Evolutionary conservation across 1,139 yeast species (phyloP), one percentile per base, ranked within the genome.

Genomic region (Saccharomyces uvarum): DNA sequence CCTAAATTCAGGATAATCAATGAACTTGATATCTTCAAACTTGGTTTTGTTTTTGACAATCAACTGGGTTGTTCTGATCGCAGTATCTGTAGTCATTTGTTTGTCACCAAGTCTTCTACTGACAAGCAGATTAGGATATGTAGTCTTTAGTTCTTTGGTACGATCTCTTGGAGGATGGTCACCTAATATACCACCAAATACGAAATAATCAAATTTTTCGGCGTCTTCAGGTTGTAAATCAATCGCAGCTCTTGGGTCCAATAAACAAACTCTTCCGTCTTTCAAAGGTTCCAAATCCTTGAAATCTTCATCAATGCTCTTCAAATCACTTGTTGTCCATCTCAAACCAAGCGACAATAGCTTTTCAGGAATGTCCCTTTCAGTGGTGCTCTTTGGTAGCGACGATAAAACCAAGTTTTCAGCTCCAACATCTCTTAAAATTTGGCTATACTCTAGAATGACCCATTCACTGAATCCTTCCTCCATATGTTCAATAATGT

Each of bases 41-140:
- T 68, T 64, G 21, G 64, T 73, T 56, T 78, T 73, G 51, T 79
- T 77, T 57, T 84, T 82, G 14, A 88, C 76, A 31, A 93, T 91
- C 52, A 79, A 69, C 65, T 88, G 90, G 0, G 97, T 88, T 29
- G 95, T 88, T 71, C 99, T 80, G 41, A 93, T 86, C 0, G 98
- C 98, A 2, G 98, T 91, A 66, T 93, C 99, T 0, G 99, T 93
- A 27, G 98, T 89, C 98, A 93, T 91, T 68, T 93, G 99, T 61
- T 87, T 80, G 54, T 77, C 80, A 1, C 97, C 98, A 55, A 93
- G 76, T 68, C 96, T 79, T 71, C 93, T 83, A 13, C 97, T 96
- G 2, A 79, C 82, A 64, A 89, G 85, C 27, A 70, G 54, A 44
- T 64, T 57, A 0, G 89, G 96, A 63, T 90, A 84, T 65, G 86